A percentile compares a stretch with the other conserved stretches of the same genome.
These are phyloP conservation scores for Fusarium virguliforme DNA, from an alignment of 2,329 filamentous ascomycete species.

Conservation along the genomic window DNA sequence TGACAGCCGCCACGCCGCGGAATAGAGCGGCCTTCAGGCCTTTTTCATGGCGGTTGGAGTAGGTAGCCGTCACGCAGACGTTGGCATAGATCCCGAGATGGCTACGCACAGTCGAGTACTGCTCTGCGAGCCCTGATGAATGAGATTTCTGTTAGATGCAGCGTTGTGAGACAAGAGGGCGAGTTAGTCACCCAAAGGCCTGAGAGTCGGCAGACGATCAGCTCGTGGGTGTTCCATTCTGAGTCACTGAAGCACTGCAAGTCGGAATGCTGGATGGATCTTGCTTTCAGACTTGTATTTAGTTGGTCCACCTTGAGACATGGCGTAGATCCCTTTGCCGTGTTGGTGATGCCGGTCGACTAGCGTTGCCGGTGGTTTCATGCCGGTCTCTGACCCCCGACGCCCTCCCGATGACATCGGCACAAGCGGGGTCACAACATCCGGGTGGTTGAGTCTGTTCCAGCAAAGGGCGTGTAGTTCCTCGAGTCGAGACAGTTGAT, in stretches of 20 bases:
- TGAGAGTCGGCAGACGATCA: background rate
- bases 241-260: background rate
- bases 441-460: background rate
- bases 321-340: background rate
- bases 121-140: constrained; percentile 6
- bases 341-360: background rate
- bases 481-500: background rate
- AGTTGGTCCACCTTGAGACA: background rate
- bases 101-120: constrained; percentile 21
- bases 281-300: background rate
- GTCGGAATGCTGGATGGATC: background rate
- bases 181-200: background rate
- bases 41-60: background rate
- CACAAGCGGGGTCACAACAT: background rate
- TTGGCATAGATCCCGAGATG: constrained; percentile 12
- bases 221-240: background rate
- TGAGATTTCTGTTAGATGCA: background rate
- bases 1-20: background rate
- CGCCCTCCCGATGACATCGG: constrained; percentile 8
- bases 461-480: background rate
- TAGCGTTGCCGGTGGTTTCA: constrained; percentile 7
- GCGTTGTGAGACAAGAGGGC: background rate
- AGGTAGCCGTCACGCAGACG: constrained; percentile 12
- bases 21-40: accelerated
- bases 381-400: background rate